Percentiles rank a stretch among this genome's conserved stretches.
Evolutionary conservation across 129 eudicot species (phyloP).

Genomic region (Flaveria robusta): DNA sequence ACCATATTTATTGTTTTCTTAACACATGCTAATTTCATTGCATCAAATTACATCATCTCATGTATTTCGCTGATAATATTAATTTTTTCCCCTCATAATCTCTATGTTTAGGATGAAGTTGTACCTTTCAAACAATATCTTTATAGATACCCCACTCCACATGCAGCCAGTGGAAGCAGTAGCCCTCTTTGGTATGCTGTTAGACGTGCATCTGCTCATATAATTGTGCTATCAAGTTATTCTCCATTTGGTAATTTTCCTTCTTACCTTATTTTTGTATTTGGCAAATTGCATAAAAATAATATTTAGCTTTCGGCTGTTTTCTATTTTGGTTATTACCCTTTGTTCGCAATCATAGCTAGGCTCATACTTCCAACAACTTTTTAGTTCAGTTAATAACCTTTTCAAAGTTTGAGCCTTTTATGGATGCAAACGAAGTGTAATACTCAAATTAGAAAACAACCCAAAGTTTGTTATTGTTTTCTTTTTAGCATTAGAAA

Average conservation of each 20-base stretch:
- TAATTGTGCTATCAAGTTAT: slow-evolving; percentile 89
- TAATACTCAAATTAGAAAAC: neutral
- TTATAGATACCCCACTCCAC: slow-evolving; percentile 85
- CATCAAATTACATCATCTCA: slow-evolving; percentile 1
- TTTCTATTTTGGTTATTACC: neutral
- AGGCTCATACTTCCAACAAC: neutral
- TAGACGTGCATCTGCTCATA: slow-evolving; percentile 93
- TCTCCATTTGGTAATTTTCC: slow-evolving; percentile 79
- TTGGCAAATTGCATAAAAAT: neutral
- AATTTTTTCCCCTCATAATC: neutral
- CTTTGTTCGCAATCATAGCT: neutral
- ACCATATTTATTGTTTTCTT: neutral
- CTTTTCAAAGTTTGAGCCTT: slow-evolving; percentile 2
- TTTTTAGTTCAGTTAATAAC: neutral
- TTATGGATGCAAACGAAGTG: neutral
- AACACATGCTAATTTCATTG: neutral
- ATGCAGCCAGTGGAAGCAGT: slow-evolving; percentile 67
- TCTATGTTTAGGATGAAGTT: slow-evolving; percentile 62
- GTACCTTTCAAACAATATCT: slow-evolving; percentile 80
- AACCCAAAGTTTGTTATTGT: neutral
- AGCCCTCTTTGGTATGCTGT: slow-evolving; percentile 91
- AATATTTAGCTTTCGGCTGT: neutral
- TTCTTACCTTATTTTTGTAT: slow-evolving; percentile 11
- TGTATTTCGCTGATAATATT: neutral
- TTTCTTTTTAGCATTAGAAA: slow-evolving; percentile 8